Base-by-base conservation (phyloP, 2,329 filamentous ascomycete genomes). In the Ophiostoma piceae region DNA sequence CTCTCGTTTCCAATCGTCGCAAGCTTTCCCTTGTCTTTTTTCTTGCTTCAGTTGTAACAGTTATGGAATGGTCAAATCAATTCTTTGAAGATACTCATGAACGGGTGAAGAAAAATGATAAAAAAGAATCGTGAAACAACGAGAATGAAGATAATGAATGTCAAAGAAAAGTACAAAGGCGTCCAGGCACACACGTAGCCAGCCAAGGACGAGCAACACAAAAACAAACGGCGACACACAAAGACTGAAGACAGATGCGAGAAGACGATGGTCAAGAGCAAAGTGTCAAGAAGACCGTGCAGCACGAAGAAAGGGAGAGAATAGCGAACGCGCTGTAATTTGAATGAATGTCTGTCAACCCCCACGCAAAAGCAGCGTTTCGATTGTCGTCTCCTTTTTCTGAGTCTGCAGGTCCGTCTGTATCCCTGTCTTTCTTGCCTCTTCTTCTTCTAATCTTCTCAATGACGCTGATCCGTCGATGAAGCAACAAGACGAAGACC, bases 241-340 rank as follows among this genome's bases (percentile, higher is more conserved):
- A 39, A 22, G 32, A 64, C 29, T 35, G 29, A 19, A 35, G 32
- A 65, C 19, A 65, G 62, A 22, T 39, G 62, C n/a, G 26, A 60
- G 35, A 39, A 37, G 62, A 12, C 11, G n/a, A 22, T 22, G 62
- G 35, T 41, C 62, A 22, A 37, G 19, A 37, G 60, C 12, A 32
- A 37, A 68, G 51, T 47, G 22, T 35, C 60, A 39, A 65, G 35
- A 65, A 9, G 22, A 57, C 51, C 3, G 35, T 67, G 26, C 35
- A 32, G 43, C 39, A 67, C 41, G 22, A 67, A 67, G 39, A 57
- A 62, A 67, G 26, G 43, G 43, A 92, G 84, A 57, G 16, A 68
- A 32, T 60, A 67, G 67, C 8, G n/a, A 70, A 41, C 7, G 62
- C 80, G 96, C 94, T 79, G 97, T 94, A 35, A 67, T 68, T 72